Evolutionary conservation across 2,329 filamentous ascomycete genomes (phyloP).

Genomic region (Cladophialophora exuberans): DNA sequence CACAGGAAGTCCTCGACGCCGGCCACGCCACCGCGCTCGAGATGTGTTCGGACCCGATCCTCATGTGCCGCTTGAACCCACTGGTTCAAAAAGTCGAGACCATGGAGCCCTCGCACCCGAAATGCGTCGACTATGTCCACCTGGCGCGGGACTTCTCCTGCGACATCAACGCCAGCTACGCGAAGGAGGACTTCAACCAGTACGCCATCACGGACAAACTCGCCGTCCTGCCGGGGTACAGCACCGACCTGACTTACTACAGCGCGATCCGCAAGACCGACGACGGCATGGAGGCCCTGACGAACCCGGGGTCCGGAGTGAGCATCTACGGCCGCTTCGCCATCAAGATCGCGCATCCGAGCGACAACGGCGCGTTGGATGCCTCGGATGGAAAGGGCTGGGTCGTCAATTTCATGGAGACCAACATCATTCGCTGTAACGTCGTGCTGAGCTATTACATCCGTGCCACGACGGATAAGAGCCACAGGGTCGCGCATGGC

Average conservation of each 20-base stretch:
- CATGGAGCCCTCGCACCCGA: constrained; percentile 13
- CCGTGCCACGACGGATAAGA: constrained; percentile 26
- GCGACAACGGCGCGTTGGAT: constrained; percentile 1
- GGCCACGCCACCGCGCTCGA: constrained; percentile 23
- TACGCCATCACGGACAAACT: constrained; percentile 34
- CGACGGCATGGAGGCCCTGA: constrained; percentile 29
- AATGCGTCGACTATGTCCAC: constrained; percentile 21
- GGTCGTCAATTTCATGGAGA: constrained; percentile 27
- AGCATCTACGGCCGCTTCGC: constrained; percentile 25
- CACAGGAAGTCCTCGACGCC: constrained; percentile 18
- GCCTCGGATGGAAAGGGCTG: constrained; percentile 6
- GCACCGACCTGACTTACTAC: constrained; percentile 26
- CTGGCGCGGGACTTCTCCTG: constrained; percentile 17
- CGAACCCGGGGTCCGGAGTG: constrained; percentile 32
- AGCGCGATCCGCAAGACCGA: constrained; percentile 20
- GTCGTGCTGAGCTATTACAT: constrained; percentile 29
- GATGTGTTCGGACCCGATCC: constrained; percentile 21
- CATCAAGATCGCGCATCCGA: constrained; percentile 11
- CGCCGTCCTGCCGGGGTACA: constrained; percentile 20
- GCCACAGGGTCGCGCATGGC: constrained; percentile 22
- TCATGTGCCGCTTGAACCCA: constrained; percentile 26
- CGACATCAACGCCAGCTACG: constrained; percentile 14
- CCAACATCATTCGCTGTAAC: constrained; percentile 25
- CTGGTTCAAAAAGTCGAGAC: constrained; percentile 18
- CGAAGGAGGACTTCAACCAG: constrained; percentile 23